Percentiles rank a stretch among this genome's conserved stretches.
Conservation (phyloP, 768 basidiomycete species). For the Paxillus ammoniavirescens region DNA sequence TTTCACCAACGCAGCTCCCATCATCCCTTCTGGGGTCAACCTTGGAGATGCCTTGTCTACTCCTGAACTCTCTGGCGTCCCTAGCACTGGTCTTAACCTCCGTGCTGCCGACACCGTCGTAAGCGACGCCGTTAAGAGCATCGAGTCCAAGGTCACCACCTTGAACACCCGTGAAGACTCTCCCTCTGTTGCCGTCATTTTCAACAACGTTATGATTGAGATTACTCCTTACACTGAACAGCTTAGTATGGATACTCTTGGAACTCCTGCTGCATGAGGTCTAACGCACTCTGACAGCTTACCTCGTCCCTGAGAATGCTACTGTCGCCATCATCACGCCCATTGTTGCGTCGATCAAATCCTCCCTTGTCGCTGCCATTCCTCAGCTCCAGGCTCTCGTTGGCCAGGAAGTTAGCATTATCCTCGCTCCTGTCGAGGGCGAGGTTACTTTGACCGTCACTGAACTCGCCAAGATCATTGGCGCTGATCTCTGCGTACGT, state of each 20-base stretch:
- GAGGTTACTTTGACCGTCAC: slow-evolving; percentile 24
- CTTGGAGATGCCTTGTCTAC: neutral
- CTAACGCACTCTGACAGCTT: slow-evolving; percentile 19
- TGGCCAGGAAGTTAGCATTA: slow-evolving; percentile 16
- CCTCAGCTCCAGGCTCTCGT: slow-evolving; percentile 25
- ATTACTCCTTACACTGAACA: slow-evolving; percentile 13
- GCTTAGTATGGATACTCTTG: slow-evolving; percentile 26
- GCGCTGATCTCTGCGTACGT: slow-evolving; percentile 21
- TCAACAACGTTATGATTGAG: slow-evolving; percentile 16
- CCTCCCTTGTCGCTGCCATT: slow-evolving; percentile 20
- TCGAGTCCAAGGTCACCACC: neutral
- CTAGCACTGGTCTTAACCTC: neutral
- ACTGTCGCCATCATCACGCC: slow-evolving; percentile 18
- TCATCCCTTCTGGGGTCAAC: slow-evolving; percentile 12
- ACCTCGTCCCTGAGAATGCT: slow-evolving; percentile 21
- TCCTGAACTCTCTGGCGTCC: neutral
- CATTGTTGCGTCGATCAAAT: slow-evolving; percentile 24
- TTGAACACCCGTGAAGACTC: neutral
- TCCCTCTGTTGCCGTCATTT: slow-evolving; percentile 27
- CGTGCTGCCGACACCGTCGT: neutral
- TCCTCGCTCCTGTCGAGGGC: slow-evolving; percentile 26
- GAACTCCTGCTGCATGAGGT: neutral
- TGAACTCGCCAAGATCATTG: slow-evolving; percentile 25
- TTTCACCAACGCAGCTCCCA: slow-evolving; percentile 24
- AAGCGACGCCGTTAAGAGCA: neutral